A percentile compares a stretch with the other conserved stretches of the same genome.
These are phyloP conservation scores for Lecanicillium sp. DNA, from an alignment of 2,329 filamentous ascomycete species.

Conservation along the genomic window DNA sequence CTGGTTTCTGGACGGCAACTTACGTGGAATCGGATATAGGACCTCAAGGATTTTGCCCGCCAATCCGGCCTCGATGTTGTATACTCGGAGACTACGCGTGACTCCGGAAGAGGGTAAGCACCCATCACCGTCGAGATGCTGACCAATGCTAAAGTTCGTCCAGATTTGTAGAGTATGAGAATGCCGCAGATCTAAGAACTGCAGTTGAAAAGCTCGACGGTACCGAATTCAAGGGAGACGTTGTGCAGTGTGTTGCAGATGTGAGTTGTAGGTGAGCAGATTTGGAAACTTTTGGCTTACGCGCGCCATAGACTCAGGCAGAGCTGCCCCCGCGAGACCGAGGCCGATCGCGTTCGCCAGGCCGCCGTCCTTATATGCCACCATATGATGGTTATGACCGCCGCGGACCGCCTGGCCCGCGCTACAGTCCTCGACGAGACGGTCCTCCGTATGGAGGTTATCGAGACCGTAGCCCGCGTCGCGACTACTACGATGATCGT, in stretches of 20 bases:
- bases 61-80: constrained; percentile 96
- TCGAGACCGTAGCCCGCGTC: constrained; percentile 77
- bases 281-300: constrained; percentile 7
- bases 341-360: constrained; percentile 72
- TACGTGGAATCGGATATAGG: constrained; percentile 82
- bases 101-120: constrained; percentile 82
- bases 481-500: constrained; percentile 82
- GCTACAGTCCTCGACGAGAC: constrained; percentile 72
- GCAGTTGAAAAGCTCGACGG: constrained; percentile 93
- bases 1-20: constrained; percentile 54
- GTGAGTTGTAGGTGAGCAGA: constrained; percentile 43
- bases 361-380: constrained; percentile 57
- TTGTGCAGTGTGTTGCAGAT: constrained; percentile 80
- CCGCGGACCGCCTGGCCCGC: constrained; percentile 65
- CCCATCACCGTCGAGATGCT: not conserved
- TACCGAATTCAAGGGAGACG: constrained; percentile 83
- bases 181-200: constrained; percentile 75
- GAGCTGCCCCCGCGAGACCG: constrained; percentile 62
- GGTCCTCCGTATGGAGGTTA: constrained; percentile 59
- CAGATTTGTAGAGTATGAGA: constrained; percentile 98
- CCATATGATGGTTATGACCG: constrained; percentile 75
- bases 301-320: constrained; percentile 58
- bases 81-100: constrained; percentile 91
- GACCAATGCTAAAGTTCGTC: constrained; percentile 9
- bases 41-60: constrained; percentile 98